These are phyloP conservation scores for Leptosphaerulina australis DNA, from an alignment of 2,329 filamentous ascomycete species.

Conservation along the genomic window DNA sequence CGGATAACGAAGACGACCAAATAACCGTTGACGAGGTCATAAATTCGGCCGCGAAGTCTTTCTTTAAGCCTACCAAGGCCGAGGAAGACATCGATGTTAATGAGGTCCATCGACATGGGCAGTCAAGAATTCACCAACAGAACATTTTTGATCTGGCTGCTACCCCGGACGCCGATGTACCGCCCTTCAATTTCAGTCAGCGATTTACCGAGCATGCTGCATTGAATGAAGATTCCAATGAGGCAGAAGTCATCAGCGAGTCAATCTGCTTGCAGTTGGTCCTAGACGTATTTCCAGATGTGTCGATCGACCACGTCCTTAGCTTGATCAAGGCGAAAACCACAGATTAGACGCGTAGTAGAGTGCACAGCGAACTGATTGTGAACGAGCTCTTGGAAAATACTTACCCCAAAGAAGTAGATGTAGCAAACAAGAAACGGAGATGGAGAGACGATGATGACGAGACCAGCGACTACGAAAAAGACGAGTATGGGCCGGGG, in stretches of 20 bases:
- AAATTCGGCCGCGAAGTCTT: conserved; percentile 11
- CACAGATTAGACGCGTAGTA: conserved; percentile 31
- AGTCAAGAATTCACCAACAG: conserved; percentile 1
- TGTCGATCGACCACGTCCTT: conserved; percentile 41
- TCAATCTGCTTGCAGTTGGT: conserved; percentile 40
- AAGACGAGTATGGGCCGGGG: conserved; percentile 20
- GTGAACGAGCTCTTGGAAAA: conserved; percentile 40
- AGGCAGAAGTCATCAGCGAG: conserved; percentile 24
- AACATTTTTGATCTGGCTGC: conserved; percentile 31
- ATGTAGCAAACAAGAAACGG: conserved; percentile 37
- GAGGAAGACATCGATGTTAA: conserved; percentile 4
- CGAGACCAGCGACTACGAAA: conserved; percentile 32
- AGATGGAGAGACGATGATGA: conserved; percentile 37
- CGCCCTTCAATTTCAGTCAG: conserved; percentile 17
- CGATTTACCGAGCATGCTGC: not conserved
- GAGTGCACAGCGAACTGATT: conserved; percentile 34
- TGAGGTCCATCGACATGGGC: not conserved
- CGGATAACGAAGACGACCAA: conserved; percentile 30
- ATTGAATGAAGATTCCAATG: not conserved
- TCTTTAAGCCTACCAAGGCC: conserved; percentile 5
- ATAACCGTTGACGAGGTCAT: conserved; percentile 6
- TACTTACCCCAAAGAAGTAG: conserved; percentile 44
- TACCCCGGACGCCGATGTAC: conserved; percentile 32
- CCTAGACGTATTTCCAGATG: conserved; percentile 44
- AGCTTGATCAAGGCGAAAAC: conserved; percentile 32